Evolutionary conservation across 345 rosid species (phyloP).

Genomic region (Syzygium aromaticum): DNA sequence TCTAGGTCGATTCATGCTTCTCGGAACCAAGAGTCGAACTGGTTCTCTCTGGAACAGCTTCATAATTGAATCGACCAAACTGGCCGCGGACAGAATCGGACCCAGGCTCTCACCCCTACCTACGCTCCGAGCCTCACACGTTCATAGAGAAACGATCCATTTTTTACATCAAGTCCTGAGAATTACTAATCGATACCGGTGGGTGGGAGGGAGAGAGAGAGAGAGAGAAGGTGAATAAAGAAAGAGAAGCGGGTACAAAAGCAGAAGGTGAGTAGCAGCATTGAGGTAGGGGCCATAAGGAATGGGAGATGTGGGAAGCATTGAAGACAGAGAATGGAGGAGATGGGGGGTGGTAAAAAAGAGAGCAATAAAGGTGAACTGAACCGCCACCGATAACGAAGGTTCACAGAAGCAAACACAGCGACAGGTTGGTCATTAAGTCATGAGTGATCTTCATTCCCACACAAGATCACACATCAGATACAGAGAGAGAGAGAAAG

Average conservation of each 20-base stretch:
- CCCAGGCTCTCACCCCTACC: neutral
- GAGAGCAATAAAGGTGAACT: neutral
- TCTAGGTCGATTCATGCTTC: too few species aligned
- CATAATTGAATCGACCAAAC: neutral
- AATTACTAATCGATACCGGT: neutral
- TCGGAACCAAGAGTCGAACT: too few species aligned
- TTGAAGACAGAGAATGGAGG: neutral
- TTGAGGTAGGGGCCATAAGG: neutral
- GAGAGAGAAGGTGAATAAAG: neutral
- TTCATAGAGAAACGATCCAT: neutral
- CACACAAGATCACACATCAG: neutral
- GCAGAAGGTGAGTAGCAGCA: neutral
- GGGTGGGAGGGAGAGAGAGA: neutral
- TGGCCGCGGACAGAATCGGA: neutral
- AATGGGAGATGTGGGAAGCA: neutral
- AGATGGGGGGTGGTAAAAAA: neutral
- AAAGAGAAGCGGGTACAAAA: neutral
- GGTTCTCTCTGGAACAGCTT: neutral
- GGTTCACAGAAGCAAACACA: conserved; percentile 26
- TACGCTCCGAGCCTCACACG: neutral
- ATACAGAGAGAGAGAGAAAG: neutral
- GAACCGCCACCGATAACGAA: conserved; percentile 20
- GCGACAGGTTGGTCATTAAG: conserved; percentile 18
- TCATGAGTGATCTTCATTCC: neutral
- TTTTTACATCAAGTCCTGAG: neutral